These are phyloP conservation scores for Trifolium pratense DNA, from an alignment of 306 rosid genomes.

Conservation along the genomic window DNA sequence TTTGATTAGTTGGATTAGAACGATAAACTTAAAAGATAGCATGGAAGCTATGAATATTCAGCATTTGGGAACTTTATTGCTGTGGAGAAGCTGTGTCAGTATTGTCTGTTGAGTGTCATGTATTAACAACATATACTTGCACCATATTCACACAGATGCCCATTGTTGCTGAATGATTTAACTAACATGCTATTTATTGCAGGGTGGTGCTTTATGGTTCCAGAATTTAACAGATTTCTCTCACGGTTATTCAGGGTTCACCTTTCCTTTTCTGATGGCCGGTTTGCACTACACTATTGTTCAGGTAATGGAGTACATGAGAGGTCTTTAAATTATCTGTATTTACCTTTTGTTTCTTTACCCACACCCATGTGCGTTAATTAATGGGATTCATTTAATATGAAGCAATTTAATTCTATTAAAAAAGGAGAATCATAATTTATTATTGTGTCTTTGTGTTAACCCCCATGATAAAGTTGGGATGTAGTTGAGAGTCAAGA, in stretches of 20 bases:
- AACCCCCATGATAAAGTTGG: constrained; percentile 11
- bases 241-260: constrained; percentile 72
- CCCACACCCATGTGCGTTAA: constrained; percentile 19
- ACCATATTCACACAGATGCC: constrained; percentile 13
- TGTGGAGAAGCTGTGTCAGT: constrained; percentile 26
- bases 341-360: constrained; percentile 33
- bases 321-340: constrained; percentile 29
- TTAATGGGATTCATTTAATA: constrained; percentile 23
- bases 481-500: constrained; percentile 35
- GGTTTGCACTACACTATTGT: constrained; percentile 72
- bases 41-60: constrained; percentile 16
- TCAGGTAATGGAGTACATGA: constrained; percentile 61
- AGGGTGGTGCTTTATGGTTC: constrained; percentile 98
- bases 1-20: constrained; percentile 41
- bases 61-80: constrained; percentile 32
- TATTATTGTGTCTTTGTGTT: constrained; percentile 2
- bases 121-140: constrained; percentile 2
- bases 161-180: constrained; percentile 28
- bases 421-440: background rate
- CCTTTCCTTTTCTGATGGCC: constrained; percentile 77
- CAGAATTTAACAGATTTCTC: constrained; percentile 77
- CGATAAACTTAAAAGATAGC: constrained; percentile 27
- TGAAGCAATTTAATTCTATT: constrained; percentile 6
- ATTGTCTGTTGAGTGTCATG: constrained; percentile 14
- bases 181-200: constrained; percentile 44